These are phyloP conservation scores for Chalaropsis thielavioides DNA, from an alignment of 2,329 filamentous ascomycete genomes.

Conservation along the genomic window DNA sequence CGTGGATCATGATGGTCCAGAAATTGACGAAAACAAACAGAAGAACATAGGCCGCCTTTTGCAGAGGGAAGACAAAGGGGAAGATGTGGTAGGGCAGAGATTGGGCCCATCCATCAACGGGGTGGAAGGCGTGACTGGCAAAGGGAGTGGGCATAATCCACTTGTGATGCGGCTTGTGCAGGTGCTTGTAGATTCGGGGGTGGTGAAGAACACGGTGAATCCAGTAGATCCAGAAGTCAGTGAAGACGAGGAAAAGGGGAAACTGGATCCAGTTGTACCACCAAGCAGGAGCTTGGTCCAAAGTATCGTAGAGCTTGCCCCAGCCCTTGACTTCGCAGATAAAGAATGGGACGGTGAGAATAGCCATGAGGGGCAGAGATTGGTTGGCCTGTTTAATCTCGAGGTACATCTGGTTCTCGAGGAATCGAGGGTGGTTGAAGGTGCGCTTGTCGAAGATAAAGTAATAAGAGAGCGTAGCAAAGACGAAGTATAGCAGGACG, in stretches of 20 bases:
- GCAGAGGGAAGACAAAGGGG: constrained; percentile 81
- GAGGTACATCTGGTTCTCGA: constrained; percentile 79
- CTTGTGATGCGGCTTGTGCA: constrained; percentile 98
- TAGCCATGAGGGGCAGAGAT: constrained; percentile 67
- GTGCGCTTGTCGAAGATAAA: constrained; percentile 88
- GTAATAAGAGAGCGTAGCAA: constrained; percentile 68
- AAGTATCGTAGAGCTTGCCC: constrained; percentile 74
- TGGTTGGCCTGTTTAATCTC: constrained; percentile 70
- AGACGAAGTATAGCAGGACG: constrained; percentile 67
- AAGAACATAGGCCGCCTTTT: constrained; percentile 74
- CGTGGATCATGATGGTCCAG: constrained; percentile 93
- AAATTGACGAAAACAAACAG: constrained; percentile 90
- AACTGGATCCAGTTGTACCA: constrained; percentile 76
- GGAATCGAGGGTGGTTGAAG: constrained; percentile 79
- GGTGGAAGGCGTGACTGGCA: constrained; percentile 89
- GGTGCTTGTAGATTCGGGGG: constrained; percentile 59
- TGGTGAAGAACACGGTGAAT: constrained; percentile 79
- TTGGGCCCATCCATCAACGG: constrained; percentile 79
- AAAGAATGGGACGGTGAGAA: constrained; percentile 71
- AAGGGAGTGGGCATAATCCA: constrained; percentile 98
- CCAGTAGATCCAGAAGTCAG: constrained; percentile 82
- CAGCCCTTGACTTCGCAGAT: constrained; percentile 70
- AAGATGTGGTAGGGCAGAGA: constrained; percentile 85
- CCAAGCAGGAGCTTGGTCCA: constrained; percentile 55
- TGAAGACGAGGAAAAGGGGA: constrained; percentile 81